phyloP scores from a whole-genome alignment of 371 early-diverging fungal species.

The Mucor plumbeus region DNA sequence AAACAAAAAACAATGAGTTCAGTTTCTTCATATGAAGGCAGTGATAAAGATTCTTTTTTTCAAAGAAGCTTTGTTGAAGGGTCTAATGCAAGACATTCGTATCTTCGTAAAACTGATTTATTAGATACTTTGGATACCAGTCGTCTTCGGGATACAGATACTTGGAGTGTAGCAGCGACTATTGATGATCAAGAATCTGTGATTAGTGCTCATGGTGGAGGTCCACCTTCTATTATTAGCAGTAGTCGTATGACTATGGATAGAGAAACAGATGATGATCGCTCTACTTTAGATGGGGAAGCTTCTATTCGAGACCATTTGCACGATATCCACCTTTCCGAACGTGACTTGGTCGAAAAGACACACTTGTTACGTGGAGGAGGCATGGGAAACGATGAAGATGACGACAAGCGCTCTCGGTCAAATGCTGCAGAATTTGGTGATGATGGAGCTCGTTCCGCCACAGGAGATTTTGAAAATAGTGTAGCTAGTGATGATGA shows the following conservation, averaged over 20 bases:
- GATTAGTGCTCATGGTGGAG: conserved; percentile 48
- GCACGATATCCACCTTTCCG: conserved; percentile 19
- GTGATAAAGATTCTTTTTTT: conserved; percentile 48
- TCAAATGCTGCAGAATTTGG: conserved; percentile 60
- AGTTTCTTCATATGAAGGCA: conserved; percentile 55
- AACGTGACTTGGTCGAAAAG: conserved; percentile 11
- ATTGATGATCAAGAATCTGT: conserved; percentile 60
- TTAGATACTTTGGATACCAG: conserved; percentile 49
- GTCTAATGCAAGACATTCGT: conserved; percentile 34
- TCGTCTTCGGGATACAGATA: conserved; percentile 48
- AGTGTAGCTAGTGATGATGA: conserved; percentile 42
- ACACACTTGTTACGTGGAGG: conserved; percentile 18
- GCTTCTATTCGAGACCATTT: conserved; percentile 28
- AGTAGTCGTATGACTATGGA: conserved; percentile 27
- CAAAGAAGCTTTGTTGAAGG: conserved; percentile 38
- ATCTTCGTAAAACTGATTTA: conserved; percentile 56
- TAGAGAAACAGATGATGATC: conserved; percentile 32
- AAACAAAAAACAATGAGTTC: conserved; percentile 39
- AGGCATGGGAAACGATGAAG: conserved; percentile 26
- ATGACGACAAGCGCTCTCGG: conserved; percentile 52
- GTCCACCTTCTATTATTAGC: conserved; percentile 35
- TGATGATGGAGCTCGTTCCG: conserved; percentile 53
- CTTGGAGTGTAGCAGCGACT: conserved; percentile 60
- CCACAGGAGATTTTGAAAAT: conserved; percentile 48
- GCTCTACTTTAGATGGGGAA: conserved; percentile 39